Conservation (phyloP, 192 early-diverging fungal species). For the Dimargaris cristalligena region DNA sequence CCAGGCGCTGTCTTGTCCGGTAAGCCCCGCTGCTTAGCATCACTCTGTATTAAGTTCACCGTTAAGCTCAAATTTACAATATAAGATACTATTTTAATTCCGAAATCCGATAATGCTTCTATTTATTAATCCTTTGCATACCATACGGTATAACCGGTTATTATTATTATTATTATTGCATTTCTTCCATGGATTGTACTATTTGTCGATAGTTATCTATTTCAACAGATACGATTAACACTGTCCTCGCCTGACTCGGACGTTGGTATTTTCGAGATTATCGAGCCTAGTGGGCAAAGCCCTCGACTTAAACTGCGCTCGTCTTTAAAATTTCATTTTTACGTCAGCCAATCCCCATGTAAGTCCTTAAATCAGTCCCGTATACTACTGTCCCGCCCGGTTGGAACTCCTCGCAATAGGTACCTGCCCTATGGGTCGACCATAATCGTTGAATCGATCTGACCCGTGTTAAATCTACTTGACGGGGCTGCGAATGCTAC, state of each 20-base stretch:
- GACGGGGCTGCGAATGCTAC: not conserved
- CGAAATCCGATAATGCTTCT: not conserved
- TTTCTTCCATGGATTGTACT: not conserved
- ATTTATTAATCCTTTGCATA: too few species aligned
- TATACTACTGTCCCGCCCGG: too few species aligned
- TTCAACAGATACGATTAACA: not conserved
- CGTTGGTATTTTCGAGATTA: not conserved
- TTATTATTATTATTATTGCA: not conserved
- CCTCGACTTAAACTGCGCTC: not conserved
- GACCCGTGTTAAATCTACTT: not conserved
- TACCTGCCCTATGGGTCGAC: not conserved
- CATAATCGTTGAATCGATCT: not conserved
- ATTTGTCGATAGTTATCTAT: constrained; percentile 12
- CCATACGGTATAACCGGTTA: too few species aligned
- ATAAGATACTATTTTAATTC: not conserved
- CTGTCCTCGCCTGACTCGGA: constrained; percentile 2
- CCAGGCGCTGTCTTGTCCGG: constrained; percentile 56
- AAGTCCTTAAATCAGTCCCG: too few species aligned
- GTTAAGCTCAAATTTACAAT: too few species aligned
- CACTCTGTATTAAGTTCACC: too few species aligned
- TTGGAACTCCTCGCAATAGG: too few species aligned
- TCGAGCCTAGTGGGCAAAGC: not conserved
- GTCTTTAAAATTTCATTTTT: constrained; percentile 39
- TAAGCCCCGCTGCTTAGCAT: constrained; percentile 24
- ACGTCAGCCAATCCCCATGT: constrained; percentile 65